Conservation (phyloP, 176 grass and related monocot genomes). For the Bolboschoenus planiculmis region DNA sequence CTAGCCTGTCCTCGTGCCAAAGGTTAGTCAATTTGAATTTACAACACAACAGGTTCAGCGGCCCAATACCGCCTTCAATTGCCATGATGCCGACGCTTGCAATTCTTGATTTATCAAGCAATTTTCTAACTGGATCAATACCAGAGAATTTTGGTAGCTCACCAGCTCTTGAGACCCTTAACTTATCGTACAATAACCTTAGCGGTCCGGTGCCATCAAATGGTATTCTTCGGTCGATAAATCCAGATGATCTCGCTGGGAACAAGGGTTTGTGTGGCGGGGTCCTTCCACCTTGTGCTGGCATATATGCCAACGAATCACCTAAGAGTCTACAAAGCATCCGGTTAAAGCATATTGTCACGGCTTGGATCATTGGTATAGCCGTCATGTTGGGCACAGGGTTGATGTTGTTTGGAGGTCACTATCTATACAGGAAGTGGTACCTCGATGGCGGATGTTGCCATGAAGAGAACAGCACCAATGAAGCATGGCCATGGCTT, state of each 20-base stretch:
- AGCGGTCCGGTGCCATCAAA: conserved; percentile 59
- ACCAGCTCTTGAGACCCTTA: conserved; percentile 81
- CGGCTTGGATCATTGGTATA: conserved; percentile 53
- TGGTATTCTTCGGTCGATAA: conserved; percentile 69
- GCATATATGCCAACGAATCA: conserved; percentile 10
- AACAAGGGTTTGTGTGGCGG: conserved; percentile 75
- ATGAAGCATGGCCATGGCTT: conserved; percentile 58
- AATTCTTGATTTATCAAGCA: conserved; percentile 75
- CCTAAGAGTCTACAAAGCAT: conserved; percentile 18
- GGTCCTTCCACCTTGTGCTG: conserved; percentile 54
- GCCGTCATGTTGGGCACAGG: conserved; percentile 29
- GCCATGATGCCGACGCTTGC: conserved; percentile 84
- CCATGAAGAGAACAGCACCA: conserved; percentile 27
- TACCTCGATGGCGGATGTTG: conserved; percentile 33
- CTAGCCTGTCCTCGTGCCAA: conserved; percentile 69
- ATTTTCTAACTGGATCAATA: conserved; percentile 59
- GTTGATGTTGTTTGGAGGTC: conserved; percentile 38
- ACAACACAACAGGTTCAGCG: conserved; percentile 42
- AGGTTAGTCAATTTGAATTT: conserved; percentile 75
- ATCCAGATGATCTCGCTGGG: conserved; percentile 71
- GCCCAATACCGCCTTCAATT: conserved; percentile 60
- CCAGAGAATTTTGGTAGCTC: conserved; percentile 91
- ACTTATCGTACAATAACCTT: conserved; percentile 82
- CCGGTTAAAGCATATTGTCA: conserved; percentile 38
- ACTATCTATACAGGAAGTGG: conserved; percentile 57